phyloP scores from a whole-genome alignment of 169 alveolate genomes.

The Cryptosporidium sp. region DNA sequence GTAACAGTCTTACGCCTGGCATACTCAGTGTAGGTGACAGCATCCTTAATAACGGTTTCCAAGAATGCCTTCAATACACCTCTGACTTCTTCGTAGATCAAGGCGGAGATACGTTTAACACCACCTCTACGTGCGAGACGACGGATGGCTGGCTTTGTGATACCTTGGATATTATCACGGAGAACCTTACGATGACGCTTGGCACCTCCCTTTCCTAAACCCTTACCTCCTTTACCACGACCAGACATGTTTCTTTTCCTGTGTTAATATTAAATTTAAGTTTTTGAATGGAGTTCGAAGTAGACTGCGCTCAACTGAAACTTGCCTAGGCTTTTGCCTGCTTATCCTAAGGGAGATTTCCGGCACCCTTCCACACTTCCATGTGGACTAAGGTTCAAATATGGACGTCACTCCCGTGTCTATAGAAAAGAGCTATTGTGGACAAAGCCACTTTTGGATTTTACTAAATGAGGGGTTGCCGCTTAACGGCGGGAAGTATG shows the following conservation, averaged over 20 bases:
- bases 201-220: slow-evolving; percentile 99
- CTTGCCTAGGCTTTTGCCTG: not conserved
- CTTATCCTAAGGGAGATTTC: slow-evolving; percentile 50
- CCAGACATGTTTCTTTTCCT: slow-evolving; percentile 89
- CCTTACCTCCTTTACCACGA: slow-evolving; percentile 99
- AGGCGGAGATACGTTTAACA: slow-evolving; percentile 99
- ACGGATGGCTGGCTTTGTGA: slow-evolving; percentile 99
- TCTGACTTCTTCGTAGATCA: slow-evolving; percentile 99
- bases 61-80: slow-evolving; percentile 97
- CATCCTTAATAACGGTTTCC: slow-evolving; percentile 98
- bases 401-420: slow-evolving; percentile 36
- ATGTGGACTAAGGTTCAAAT: slow-evolving; percentile 49
- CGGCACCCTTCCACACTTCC: slow-evolving; percentile 72
- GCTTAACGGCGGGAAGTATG: not conserved
- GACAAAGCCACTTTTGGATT: slow-evolving; percentile 38
- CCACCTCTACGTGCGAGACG: slow-evolving; percentile 99
- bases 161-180: slow-evolving; percentile 98
- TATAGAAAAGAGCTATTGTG: slow-evolving; percentile 33
- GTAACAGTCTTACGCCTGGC: slow-evolving; percentile 99
- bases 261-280: slow-evolving; percentile 21
- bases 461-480: slow-evolving; percentile 13
- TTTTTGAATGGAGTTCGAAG: slow-evolving; percentile 74
- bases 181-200: slow-evolving; percentile 96
- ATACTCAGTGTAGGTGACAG: slow-evolving; percentile 99
- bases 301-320: slow-evolving; percentile 76